phyloP scores from a whole-genome alignment of 1,284 basidiomycete genomes.

The Moesziomyces sp. region DNA sequence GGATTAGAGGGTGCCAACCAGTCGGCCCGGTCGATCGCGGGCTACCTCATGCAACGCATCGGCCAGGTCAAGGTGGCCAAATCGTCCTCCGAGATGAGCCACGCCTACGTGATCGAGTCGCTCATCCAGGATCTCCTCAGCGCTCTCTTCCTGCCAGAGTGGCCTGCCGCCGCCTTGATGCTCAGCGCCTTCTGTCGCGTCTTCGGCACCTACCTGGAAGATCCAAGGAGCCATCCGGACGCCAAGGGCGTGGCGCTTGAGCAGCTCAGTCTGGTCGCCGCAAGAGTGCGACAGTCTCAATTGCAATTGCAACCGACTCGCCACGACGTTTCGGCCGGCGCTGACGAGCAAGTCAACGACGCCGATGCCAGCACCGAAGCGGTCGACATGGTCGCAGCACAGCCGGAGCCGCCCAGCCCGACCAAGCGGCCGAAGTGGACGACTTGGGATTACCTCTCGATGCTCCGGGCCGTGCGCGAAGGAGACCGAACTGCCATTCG shows the following conservation, averaged over 20 bases:
- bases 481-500: slow-evolving; percentile 73
- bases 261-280: slow-evolving; percentile 89
- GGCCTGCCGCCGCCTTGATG: slow-evolving; percentile 89
- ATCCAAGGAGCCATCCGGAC: slow-evolving; percentile 74
- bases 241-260: slow-evolving; percentile 86
- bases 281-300: slow-evolving; percentile 74
- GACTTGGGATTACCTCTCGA: slow-evolving; percentile 40
- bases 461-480: slow-evolving; percentile 41
- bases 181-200: slow-evolving; percentile 56
- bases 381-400: neutral
- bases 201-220: slow-evolving; percentile 71
- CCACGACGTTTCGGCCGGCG: neutral
- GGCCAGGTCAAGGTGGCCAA: slow-evolving; percentile 57
- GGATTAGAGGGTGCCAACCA: slow-evolving; percentile 52
- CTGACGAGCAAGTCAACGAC: neutral
- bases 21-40: slow-evolving; percentile 77
- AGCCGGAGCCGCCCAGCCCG: slow-evolving; percentile 3
- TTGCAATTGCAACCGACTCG: slow-evolving; percentile 17
- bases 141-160: slow-evolving; percentile 92
- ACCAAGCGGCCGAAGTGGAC: slow-evolving; percentile 14
- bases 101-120: slow-evolving; percentile 88
- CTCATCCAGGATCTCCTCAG: slow-evolving; percentile 87
- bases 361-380: neutral
- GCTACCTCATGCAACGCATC: slow-evolving; percentile 78
- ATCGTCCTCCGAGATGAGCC: slow-evolving; percentile 68